A percentile compares a stretch with the other conserved stretches of the same genome.
These are phyloP conservation scores for Saccharomyces cerevisiae DNA, from an alignment of 805 yeast genomes.

Conservation along the genomic window DNA sequence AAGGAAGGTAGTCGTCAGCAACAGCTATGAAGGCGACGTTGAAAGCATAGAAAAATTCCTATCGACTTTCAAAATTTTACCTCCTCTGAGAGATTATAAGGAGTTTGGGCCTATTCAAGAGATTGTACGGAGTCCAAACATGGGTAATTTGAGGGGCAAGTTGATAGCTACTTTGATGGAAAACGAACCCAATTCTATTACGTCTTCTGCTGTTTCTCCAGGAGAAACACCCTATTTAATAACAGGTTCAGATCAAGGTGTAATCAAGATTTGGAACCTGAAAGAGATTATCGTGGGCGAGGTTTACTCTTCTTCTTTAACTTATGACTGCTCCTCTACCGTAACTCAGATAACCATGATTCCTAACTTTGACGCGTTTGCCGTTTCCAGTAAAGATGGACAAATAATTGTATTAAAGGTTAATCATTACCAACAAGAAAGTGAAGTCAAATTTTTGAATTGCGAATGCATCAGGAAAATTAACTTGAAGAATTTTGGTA, in stretches of 20 bases:
- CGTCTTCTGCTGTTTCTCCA: slow-evolving; percentile 49
- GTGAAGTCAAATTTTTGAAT: slow-evolving; percentile 7
- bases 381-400: slow-evolving; percentile 39
- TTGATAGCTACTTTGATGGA: slow-evolving; percentile 59
- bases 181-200: slow-evolving; percentile 47
- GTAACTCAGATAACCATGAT: slow-evolving; percentile 46
- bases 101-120: slow-evolving; percentile 50
- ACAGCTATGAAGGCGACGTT: slow-evolving; percentile 62
- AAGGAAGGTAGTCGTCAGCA: slow-evolving; percentile 30
- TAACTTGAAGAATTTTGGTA: slow-evolving; percentile 12
- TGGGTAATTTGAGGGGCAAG: slow-evolving; percentile 33
- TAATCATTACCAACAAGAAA: slow-evolving; percentile 19
- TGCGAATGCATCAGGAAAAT: slow-evolving; percentile 19
- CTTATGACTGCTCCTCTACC: slow-evolving; percentile 41
- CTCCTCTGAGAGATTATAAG: slow-evolving; percentile 48
- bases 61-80: slow-evolving; percentile 44
- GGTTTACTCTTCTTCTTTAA: slow-evolving; percentile 40
- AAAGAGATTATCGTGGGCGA: slow-evolving; percentile 55
- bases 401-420: slow-evolving; percentile 32
- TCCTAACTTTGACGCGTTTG: slow-evolving; percentile 48
- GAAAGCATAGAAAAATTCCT: slow-evolving; percentile 54
- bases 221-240: slow-evolving; percentile 53
- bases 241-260: slow-evolving; percentile 72
- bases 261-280: slow-evolving; percentile 71
- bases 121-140: slow-evolving; percentile 7